Evolutionary conservation across 1,284 basidiomycete species (phyloP), one percentile per base, ranked within the genome.

Genomic region (Pholiota adiposa): DNA sequence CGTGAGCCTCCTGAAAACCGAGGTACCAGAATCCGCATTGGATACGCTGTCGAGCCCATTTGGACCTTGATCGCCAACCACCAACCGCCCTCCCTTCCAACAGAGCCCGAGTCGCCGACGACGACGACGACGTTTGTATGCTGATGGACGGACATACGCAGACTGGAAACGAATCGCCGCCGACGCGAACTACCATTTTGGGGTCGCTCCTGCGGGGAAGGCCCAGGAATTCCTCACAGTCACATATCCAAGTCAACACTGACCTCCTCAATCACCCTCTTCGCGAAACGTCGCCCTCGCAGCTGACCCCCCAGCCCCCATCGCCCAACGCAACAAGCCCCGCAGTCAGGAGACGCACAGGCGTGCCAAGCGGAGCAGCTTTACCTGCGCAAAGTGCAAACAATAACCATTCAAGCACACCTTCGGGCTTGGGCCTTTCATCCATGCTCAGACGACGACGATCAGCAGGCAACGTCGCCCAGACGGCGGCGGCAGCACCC

Each of bases 391-490:
- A 68, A 67, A 64, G 58, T 63, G 53, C 57, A 62, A 62, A 60
- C 67, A 64, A 60, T 60, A 54, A 67, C 56, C 61, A 59, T 61
- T 51, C 63, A 55, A 63, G 60, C 54, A 56, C 60, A 51, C 40
- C 67, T 44, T 58, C 70, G 23, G 70, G 72, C 48, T 71, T 80
- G 51, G 75, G 71, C n/a, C 70, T 84, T 27, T 72, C 80, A 5
- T 75, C 77, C 62, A 84, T 85, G 77, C 77, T 85, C 25, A 67
- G 83, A 29, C 73, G 83, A 54, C 70, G 82, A 59, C 77, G 83
- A 54, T 84, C 82, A 50, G 82, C 80, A 14, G 81, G 83, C 27
- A 74, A 72, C 41, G 67, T 76, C 38, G 62, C 71, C 6, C 55
- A 68, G 7, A 44, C 68, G 27, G 36, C 64, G 1, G 43, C 60